Evolutionary conservation across 306 rosid genomes (phyloP).

Genomic region (Prinsepia uniflora): DNA sequence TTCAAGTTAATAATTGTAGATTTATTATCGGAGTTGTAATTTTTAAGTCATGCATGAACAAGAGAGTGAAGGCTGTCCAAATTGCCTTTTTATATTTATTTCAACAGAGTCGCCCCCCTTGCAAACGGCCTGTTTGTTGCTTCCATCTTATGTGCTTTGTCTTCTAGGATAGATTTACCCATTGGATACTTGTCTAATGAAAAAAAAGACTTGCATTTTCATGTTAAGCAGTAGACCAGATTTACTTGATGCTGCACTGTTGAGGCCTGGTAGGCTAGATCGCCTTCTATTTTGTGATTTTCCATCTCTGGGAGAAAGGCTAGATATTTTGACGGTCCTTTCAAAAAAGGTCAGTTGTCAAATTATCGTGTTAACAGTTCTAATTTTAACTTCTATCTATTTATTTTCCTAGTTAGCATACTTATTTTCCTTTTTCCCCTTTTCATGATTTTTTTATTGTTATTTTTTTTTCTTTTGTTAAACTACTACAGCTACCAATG

Average conservation of each 20-base stretch:
- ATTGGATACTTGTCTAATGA: neutral
- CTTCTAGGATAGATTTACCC: neutral
- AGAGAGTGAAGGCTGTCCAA: neutral
- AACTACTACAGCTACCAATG: conserved; percentile 59
- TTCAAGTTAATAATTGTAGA: neutral
- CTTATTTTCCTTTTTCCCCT: neutral
- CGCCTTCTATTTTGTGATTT: conserved; percentile 95
- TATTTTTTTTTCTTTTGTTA: neutral
- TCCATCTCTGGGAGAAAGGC: conserved; percentile 69
- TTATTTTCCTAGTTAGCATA: neutral
- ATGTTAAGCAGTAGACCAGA: conserved; percentile 92
- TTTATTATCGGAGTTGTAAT: neutral
- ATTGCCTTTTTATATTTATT: neutral
- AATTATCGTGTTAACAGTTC: conserved; percentile 8
- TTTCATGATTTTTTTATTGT: neutral
- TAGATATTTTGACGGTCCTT: conserved; percentile 83
- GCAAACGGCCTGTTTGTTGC: neutral
- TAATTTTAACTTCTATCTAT: conserved; percentile 9
- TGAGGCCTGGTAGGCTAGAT: conserved; percentile 96
- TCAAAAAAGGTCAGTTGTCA: conserved; percentile 64
- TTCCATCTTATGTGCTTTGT: neutral
- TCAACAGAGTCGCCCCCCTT: neutral
- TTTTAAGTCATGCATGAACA: neutral
- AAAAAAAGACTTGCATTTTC: conserved; percentile 13
- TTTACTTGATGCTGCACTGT: conserved; percentile 89